A percentile compares a stretch with the other conserved stretches of the same genome.
Evolutionary conservation across 352 stramenopile genomes (phyloP).

Genomic region (Blastocystis sp.): DNA sequence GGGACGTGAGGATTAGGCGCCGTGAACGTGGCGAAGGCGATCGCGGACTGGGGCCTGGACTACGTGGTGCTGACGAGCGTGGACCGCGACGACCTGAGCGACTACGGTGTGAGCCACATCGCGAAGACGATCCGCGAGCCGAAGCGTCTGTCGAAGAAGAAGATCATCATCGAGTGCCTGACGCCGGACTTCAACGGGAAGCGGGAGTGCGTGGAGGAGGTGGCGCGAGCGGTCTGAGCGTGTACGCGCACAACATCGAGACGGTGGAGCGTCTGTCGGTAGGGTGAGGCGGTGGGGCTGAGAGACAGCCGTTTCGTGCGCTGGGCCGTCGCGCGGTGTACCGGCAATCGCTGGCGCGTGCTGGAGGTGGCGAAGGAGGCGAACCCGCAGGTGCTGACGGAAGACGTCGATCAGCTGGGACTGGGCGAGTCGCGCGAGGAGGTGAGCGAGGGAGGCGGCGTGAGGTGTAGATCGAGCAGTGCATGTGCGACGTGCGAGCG

Average conservation of each 20-base stretch:
- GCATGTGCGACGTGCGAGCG: constrained; percentile 81
- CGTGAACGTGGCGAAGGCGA: no score
- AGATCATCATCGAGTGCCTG: constrained; percentile 95
- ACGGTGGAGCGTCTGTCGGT: constrained; percentile 89
- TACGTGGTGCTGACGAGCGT: no score
- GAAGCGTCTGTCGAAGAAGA: constrained; percentile 80
- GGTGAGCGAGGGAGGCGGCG: constrained; percentile 75
- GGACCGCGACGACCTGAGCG: no score
- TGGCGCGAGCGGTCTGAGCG: constrained; percentile 93
- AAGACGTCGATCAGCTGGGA: constrained; percentile 97
- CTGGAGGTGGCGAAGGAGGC: constrained; percentile 88
- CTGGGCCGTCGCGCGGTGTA: constrained; percentile 87
- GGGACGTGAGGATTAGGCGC: not conserved
- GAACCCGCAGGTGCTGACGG: constrained; percentile 87
- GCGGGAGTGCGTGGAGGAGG: constrained; percentile 81
- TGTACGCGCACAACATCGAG: constrained; percentile 99
- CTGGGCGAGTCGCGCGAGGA: constrained; percentile 95
- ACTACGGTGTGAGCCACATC: constrained; percentile 80
- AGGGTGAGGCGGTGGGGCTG: not conserved
- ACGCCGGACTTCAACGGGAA: constrained; percentile 95
- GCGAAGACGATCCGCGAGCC: constrained; percentile 85
- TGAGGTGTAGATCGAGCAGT: constrained; percentile 71
- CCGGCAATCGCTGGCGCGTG: constrained; percentile 90
- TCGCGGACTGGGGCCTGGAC: no score
- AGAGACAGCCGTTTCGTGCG: constrained; percentile 76